Evolutionary conservation across 495 filamentous ascomycete species (phyloP).

Genomic region (Lasiosphaeria ovina): DNA sequence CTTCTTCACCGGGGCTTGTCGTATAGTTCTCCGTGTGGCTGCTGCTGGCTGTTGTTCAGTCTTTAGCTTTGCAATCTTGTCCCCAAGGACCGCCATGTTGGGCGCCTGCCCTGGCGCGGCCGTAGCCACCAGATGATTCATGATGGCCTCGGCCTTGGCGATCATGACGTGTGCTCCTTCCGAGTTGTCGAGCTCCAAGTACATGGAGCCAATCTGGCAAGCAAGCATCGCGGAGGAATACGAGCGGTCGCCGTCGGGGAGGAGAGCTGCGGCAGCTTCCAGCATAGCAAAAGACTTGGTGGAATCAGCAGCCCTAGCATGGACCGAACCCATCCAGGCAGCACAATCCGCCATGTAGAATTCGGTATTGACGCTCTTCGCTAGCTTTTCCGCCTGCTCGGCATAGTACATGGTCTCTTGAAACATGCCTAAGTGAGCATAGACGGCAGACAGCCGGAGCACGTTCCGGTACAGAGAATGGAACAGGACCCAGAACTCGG

Average conservation of each 20-base stretch:
- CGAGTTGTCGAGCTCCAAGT: constrained; percentile 37
- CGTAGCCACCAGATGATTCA: constrained; percentile 29
- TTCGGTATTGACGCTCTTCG: constrained; percentile 62
- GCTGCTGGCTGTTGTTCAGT: constrained; percentile 37
- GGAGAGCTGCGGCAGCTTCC: constrained; percentile 45
- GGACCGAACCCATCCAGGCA: constrained; percentile 62
- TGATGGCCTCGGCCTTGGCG: constrained; percentile 37
- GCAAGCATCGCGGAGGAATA: constrained; percentile 45
- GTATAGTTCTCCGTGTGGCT: constrained; percentile 17
- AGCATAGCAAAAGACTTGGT: constrained; percentile 62
- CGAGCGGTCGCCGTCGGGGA: constrained; percentile 40
- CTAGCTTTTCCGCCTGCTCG: constrained; percentile 79
- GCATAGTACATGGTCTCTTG: constrained; percentile 88
- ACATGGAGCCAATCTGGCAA: constrained; percentile 45
- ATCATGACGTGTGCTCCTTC: constrained; percentile 39
- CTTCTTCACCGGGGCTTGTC: constrained; percentile 25
- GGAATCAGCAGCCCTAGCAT: constrained; percentile 59
- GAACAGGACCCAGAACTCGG: constrained; percentile 79
- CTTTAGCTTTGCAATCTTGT: constrained; percentile 46
- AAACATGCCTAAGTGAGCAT: constrained; percentile 79
- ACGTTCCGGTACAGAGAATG: constrained; percentile 66
- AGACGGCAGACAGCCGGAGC: constrained; percentile 69
- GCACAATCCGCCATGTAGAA: constrained; percentile 53
- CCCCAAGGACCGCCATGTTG: constrained; percentile 37
- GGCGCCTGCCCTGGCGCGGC: constrained; percentile 2